Conservation (phyloP, 306 rosid genomes). For the Vigna radiata region DNA sequence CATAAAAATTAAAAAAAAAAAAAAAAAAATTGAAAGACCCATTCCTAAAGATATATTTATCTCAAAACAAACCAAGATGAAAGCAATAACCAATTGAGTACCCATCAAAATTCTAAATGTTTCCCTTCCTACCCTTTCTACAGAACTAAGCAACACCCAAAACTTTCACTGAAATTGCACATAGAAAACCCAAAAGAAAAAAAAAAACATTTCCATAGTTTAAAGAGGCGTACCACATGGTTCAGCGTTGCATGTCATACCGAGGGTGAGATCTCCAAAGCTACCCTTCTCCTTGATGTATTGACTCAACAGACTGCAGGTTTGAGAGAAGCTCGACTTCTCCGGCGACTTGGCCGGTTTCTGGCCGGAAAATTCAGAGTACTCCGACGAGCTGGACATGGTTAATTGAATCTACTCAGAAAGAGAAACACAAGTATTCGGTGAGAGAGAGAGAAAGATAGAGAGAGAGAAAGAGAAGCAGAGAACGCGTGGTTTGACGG, state of each 20-base stretch:
- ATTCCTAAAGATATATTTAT: not conserved
- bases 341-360: constrained; percentile 59
- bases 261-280: constrained; percentile 75
- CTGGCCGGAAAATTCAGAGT: constrained; percentile 57
- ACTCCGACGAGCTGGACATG: constrained; percentile 74
- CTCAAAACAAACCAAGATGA: constrained; percentile 19
- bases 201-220: not conserved
- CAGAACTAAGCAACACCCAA: not conserved
- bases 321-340: constrained; percentile 68
- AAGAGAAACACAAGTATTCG: not conserved
- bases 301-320: constrained; percentile 63
- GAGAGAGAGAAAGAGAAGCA: not conserved
- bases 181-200: not conserved
- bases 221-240: constrained; percentile 50
- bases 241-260: constrained; percentile 61
- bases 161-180: not conserved
- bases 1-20: too few species aligned
- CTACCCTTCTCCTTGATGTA: constrained; percentile 65
- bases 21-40: not conserved
- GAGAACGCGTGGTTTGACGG: constrained; percentile 35
- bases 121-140: not conserved
- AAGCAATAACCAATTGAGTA: constrained; percentile 26
- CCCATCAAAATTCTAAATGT: not conserved
- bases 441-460: not conserved
- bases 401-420: not conserved